phyloP scores from a whole-genome alignment of 1,139 yeast species.

The Yamadazyma jaroonii region DNA sequence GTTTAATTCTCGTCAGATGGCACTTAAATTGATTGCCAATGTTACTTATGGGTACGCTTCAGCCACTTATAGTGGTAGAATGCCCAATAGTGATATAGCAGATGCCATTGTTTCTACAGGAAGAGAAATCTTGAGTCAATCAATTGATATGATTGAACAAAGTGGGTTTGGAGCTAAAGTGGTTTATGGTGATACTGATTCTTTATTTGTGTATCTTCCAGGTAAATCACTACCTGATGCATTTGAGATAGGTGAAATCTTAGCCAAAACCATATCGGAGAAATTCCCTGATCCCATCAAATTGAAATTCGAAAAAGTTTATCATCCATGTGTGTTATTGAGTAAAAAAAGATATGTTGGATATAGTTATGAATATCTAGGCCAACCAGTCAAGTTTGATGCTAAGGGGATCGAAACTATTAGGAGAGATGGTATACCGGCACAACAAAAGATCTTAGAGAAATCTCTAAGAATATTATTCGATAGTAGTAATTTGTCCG shows the following conservation, averaged over 20 bases:
- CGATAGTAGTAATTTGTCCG: conserved; percentile 67
- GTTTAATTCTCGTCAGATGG: conserved; percentile 77
- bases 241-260: conserved; percentile 65
- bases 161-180: conserved; percentile 84
- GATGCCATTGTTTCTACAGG: conserved; percentile 94
- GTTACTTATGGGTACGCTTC: conserved; percentile 96
- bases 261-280: conserved; percentile 63
- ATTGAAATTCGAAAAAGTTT: conserved; percentile 88
- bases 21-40: conserved; percentile 85
- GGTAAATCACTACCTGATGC: conserved; percentile 79
- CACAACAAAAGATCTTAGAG: conserved; percentile 82
- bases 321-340: conserved; percentile 77
- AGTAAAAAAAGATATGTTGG: conserved; percentile 94
- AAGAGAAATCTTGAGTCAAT: conserved; percentile 71
- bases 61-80: conserved; percentile 91
- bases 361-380: conserved; percentile 57
- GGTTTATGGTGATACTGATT: conserved; percentile 96
- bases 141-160: conserved; percentile 66
- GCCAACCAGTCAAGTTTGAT: conserved; percentile 62
- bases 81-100: conserved; percentile 95
- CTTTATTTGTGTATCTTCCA: conserved; percentile 85
- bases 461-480: conserved; percentile 65
- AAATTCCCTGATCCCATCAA: conserved; percentile 77
- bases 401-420: conserved; percentile 97
- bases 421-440: conserved; percentile 91